These are phyloP conservation scores for Hyphopichia pseudoburtonii DNA, from an alignment of 1,139 yeast genomes.

Conservation along the genomic window DNA sequence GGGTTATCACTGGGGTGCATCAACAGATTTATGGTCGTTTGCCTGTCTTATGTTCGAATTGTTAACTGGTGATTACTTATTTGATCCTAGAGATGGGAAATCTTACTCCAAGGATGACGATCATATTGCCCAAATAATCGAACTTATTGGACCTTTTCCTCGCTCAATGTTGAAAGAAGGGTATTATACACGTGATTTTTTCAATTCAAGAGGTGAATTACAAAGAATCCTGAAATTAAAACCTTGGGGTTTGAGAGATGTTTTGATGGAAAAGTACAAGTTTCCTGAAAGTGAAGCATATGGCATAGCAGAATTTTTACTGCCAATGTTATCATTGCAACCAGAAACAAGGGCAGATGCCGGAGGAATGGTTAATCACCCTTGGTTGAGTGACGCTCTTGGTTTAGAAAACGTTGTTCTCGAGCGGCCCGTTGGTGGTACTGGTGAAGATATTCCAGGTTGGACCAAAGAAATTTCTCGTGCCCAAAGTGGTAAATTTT, in stretches of 20 bases:
- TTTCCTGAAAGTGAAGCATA: constrained; percentile 54
- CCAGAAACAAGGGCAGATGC: constrained; percentile 78
- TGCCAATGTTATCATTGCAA: constrained; percentile 70
- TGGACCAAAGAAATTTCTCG: constrained; percentile 51
- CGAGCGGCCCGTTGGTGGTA: constrained; percentile 60
- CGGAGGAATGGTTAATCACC: constrained; percentile 75
- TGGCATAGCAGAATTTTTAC: constrained; percentile 60
- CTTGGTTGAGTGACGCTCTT: constrained; percentile 69
- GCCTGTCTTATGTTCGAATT: constrained; percentile 48
- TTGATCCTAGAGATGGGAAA: constrained; percentile 50
- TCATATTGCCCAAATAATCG: constrained; percentile 50
- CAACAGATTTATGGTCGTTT: constrained; percentile 50
- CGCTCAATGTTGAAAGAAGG: constrained; percentile 44
- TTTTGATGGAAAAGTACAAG: constrained; percentile 58
- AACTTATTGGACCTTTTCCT: constrained; percentile 46
- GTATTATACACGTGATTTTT: constrained; percentile 43
- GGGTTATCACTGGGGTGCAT: constrained; percentile 53
- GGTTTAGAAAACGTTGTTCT: constrained; percentile 57
- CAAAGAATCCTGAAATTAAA: constrained; percentile 56
- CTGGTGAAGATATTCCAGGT: constrained; percentile 76
- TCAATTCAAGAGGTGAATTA: constrained; percentile 52
- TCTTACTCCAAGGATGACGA: constrained; percentile 50
- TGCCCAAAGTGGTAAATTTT: constrained; percentile 7
- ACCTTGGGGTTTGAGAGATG: constrained; percentile 52
- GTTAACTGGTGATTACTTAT: constrained; percentile 49